phyloP scores from a whole-genome alignment of 2,329 filamentous ascomycete species.

The Microdochium nivale region DNA sequence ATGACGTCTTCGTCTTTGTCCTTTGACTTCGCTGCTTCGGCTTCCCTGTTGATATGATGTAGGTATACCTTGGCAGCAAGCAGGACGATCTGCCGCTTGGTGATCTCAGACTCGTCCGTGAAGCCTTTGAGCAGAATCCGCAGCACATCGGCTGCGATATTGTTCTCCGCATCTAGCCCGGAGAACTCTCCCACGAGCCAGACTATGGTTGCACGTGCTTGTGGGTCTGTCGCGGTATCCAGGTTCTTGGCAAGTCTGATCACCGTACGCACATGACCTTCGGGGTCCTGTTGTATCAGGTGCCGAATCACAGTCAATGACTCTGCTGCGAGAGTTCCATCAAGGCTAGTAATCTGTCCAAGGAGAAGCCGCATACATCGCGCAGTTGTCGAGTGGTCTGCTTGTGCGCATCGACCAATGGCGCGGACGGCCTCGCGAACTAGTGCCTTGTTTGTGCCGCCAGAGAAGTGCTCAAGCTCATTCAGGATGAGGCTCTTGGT shows the following conservation, averaged over 20 bases:
- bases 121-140: constrained; percentile 84
- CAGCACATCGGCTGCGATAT: constrained; percentile 87
- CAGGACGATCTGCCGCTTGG: constrained; percentile 85
- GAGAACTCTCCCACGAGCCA: constrained; percentile 97
- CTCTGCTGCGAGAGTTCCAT: constrained; percentile 83
- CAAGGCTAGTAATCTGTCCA: constrained; percentile 78
- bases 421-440: constrained; percentile 86
- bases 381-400: constrained; percentile 58
- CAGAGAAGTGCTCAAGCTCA: constrained; percentile 89
- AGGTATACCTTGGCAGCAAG: constrained; percentile 95
- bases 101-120: constrained; percentile 70
- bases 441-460: constrained; percentile 62
- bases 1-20: constrained; percentile 20
- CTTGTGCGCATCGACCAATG: constrained; percentile 87
- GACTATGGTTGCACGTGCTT: constrained; percentile 87
- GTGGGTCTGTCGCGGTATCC: constrained; percentile 77
- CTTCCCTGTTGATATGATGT: constrained; percentile 66
- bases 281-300: constrained; percentile 84
- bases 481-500: constrained; percentile 81
- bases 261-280: constrained; percentile 74
- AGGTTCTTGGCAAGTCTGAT: constrained; percentile 84
- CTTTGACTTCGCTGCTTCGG: constrained; percentile 18
- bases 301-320: constrained; percentile 92
- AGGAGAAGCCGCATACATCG: constrained; percentile 78
- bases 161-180: constrained; percentile 69